Evolutionary conservation across 2,329 filamentous ascomycete genomes (phyloP).

Genomic region (Alternaria conjuncta): DNA sequence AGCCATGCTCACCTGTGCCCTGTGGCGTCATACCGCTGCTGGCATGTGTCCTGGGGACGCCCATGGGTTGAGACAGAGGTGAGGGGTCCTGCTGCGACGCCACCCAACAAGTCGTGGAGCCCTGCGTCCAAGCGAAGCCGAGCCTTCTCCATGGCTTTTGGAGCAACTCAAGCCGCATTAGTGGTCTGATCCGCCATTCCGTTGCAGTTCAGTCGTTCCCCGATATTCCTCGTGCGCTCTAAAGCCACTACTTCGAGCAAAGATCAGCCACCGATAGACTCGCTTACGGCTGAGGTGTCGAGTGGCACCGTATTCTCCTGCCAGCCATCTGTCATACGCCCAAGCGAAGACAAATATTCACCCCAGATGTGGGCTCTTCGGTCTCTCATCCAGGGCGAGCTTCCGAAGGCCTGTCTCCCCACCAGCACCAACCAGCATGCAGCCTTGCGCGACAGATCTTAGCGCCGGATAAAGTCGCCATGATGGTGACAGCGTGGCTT

Average conservation of each 20-base stretch:
- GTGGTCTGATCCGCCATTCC: constrained; percentile 29
- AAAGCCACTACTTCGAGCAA: constrained; percentile 30
- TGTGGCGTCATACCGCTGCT: constrained; percentile 41
- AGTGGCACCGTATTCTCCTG: constrained; percentile 9
- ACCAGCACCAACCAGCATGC: constrained; percentile 19
- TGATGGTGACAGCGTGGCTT: constrained; percentile 36
- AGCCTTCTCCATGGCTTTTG: constrained; percentile 23
- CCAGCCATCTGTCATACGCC: constrained; percentile 17
- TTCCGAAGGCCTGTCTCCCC: constrained; percentile 23
- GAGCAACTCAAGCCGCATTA: constrained; percentile 19
- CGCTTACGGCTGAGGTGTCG: constrained; percentile 13
- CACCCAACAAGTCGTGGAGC: constrained; percentile 32
- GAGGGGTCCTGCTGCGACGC: constrained; percentile 33
- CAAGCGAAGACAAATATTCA: constrained; percentile 19
- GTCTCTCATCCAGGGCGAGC: constrained; percentile 24
- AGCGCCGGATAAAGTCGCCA: constrained; percentile 32
- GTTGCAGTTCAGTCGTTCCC: constrained; percentile 25
- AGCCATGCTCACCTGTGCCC: constrained; percentile 40
- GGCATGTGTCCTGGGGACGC: constrained; percentile 10
- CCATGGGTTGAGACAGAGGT: constrained; percentile 21
- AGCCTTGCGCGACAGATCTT: constrained; percentile 23
- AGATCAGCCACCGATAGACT: constrained; percentile 28
- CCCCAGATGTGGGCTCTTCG: constrained; percentile 26
- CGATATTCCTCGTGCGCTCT: constrained; percentile 36
- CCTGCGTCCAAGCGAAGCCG: constrained; percentile 26